A percentile compares a stretch with the other conserved stretches of the same genome.
Evolutionary conservation across 2,329 filamentous ascomycete species (phyloP).

Genomic region (Fusarium praegraminearum): DNA sequence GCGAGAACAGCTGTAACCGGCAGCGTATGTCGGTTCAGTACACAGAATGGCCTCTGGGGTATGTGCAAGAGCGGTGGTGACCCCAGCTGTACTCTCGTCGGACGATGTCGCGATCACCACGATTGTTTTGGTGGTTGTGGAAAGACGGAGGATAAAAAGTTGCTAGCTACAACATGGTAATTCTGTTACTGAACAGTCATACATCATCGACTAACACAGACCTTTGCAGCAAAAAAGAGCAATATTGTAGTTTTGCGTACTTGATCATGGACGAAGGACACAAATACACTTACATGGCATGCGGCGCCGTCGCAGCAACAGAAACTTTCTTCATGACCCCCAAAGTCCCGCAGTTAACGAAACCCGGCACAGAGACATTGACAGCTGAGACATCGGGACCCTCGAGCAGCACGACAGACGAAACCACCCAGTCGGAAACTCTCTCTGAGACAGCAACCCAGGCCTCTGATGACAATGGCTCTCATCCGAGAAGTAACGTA

Average conservation of each 20-base stretch:
- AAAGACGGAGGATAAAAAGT: slow-evolving; percentile 20
- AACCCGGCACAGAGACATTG: slow-evolving; percentile 11
- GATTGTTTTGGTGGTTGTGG: slow-evolving; percentile 52
- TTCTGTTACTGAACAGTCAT: neutral
- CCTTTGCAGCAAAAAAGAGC: neutral
- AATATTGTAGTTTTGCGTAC: slow-evolving; percentile 52
- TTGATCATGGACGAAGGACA: slow-evolving; percentile 50
- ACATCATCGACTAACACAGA: neutral
- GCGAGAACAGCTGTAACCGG: slow-evolving; percentile 49
- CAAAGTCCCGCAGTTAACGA: slow-evolving; percentile 12
- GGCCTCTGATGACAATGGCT: neutral
- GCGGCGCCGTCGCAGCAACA: slow-evolving; percentile 45
- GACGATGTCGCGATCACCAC: slow-evolving; percentile 51
- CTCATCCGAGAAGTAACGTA: slow-evolving; percentile 37
- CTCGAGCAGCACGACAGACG: slow-evolving; percentile 7
- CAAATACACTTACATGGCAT: slow-evolving; percentile 54
- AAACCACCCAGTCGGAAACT: slow-evolving; percentile 5
- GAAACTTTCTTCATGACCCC: slow-evolving; percentile 44
- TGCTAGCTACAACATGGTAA: slow-evolving; percentile 54
- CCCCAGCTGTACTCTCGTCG: slow-evolving; percentile 51
- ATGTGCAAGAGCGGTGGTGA: slow-evolving; percentile 48
- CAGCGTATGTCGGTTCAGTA: slow-evolving; percentile 53
- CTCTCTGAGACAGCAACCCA: slow-evolving; percentile 7
- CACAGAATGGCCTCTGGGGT: slow-evolving; percentile 51
- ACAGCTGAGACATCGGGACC: slow-evolving; percentile 9